Evolutionary conservation across 345 rosid genomes (phyloP).

Genomic region (Pseudoturritis turrita): DNA sequence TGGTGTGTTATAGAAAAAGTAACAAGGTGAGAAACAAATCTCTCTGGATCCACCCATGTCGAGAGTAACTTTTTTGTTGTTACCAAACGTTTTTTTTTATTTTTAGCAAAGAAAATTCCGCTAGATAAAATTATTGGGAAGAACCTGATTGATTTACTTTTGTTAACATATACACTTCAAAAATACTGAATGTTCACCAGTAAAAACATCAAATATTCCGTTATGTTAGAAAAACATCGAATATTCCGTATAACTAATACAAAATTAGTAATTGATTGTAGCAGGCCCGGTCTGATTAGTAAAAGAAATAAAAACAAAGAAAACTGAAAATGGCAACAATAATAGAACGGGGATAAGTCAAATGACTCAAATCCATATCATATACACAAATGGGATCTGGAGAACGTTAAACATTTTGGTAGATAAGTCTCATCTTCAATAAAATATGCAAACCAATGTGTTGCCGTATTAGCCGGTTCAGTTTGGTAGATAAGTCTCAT

Average conservation of each 20-base stretch:
- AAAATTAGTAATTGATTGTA: not conserved
- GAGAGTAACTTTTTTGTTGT: too few species aligned
- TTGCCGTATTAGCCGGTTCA: not conserved
- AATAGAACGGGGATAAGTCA: slow-evolving; percentile 8
- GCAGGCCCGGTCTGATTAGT: not conserved
- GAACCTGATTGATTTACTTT: too few species aligned
- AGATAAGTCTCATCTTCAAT: not conserved
- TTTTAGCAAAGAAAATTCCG: too few species aligned
- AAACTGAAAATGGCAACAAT: not conserved
- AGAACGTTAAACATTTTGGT: not conserved
- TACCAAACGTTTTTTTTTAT: too few species aligned
- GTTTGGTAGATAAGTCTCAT: too few species aligned
- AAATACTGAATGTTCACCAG: not conserved
- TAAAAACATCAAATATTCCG: not conserved
- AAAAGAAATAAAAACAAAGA: not conserved
- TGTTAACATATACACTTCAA: not conserved
- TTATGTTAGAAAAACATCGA: not conserved
- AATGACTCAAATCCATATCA: not conserved
- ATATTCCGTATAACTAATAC: not conserved
- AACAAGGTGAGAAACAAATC: too few species aligned
- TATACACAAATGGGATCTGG: not conserved
- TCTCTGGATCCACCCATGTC: too few species aligned
- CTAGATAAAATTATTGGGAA: too few species aligned
- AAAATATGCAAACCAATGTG: not conserved
- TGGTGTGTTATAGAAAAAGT: too few species aligned